Conservation (phyloP, 768 basidiomycete species). For the Gyrodon lividus region DNA sequence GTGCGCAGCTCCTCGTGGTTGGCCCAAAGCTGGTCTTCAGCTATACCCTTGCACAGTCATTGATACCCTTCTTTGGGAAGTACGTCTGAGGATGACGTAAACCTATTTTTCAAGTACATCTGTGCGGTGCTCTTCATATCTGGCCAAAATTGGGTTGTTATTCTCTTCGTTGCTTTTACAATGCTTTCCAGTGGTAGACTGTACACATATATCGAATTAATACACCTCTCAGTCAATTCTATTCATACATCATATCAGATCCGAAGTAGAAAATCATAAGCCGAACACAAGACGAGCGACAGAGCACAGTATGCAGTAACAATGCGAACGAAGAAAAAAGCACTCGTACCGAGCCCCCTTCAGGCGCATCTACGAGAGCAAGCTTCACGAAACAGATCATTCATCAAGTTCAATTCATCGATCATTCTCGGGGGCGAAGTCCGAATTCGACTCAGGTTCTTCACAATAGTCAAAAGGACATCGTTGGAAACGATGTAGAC, state of each 20-base stretch:
- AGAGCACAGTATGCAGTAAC: neutral
- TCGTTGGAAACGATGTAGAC: slow-evolving; percentile 22
- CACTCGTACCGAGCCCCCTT: too few species aligned
- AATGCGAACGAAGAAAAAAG: too few species aligned
- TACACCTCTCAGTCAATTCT: slow-evolving; percentile 1
- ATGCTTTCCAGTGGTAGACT: neutral
- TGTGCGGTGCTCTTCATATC: too few species aligned
- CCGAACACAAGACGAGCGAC: neutral
- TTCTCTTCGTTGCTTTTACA: too few species aligned
- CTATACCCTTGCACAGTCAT: slow-evolving; percentile 93
- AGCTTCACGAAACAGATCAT: slow-evolving; percentile 11
- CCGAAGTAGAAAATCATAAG: neutral
- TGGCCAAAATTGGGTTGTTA: too few species aligned
- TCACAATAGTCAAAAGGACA: slow-evolving; percentile 10
- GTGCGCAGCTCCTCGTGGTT: slow-evolving; percentile 81
- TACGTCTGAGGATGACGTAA: slow-evolving; percentile 51
- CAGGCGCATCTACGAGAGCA: slow-evolving; percentile 12
- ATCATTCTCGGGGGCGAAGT: slow-evolving; percentile 6
- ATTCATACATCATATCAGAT: neutral
- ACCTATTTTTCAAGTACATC: too few species aligned
- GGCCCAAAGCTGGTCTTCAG: slow-evolving; percentile 98
- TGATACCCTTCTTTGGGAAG: slow-evolving; percentile 90
- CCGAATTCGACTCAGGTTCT: too few species aligned
- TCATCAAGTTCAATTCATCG: slow-evolving; percentile 17
- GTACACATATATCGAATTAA: slow-evolving; percentile 1